Conservation (phyloP, 2,329 filamentous ascomycete genomes). For the Onygenales sp. region DNA sequence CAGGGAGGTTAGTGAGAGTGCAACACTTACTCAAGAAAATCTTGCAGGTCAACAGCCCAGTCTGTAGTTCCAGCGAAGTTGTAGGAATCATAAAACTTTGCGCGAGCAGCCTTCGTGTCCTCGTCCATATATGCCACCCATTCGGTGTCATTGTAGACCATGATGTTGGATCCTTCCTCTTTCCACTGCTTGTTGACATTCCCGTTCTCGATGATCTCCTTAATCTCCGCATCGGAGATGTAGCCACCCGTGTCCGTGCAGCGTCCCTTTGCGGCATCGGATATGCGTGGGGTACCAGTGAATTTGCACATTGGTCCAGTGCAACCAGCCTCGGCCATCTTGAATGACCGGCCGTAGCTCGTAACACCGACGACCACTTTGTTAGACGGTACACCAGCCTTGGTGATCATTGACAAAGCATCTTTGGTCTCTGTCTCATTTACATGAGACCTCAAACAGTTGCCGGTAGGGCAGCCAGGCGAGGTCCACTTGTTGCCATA, state of each 20-base stretch:
- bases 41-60: conserved; percentile 20
- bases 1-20: not conserved
- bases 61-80: conserved; percentile 18
- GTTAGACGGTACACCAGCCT: conserved; percentile 26
- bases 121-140: conserved; percentile 13
- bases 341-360: conserved; percentile 28
- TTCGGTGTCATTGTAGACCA: conserved; percentile 6
- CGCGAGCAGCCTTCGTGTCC: conserved; percentile 10
- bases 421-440: conserved; percentile 2
- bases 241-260: conserved; percentile 33
- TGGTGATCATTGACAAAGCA: conserved; percentile 28
- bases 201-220: conserved; percentile 17
- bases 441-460: conserved; percentile 26
- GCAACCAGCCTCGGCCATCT: conserved; percentile 25
- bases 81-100: conserved; percentile 6
- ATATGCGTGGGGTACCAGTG: conserved; percentile 17
- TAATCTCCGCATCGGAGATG: conserved; percentile 31
- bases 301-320: conserved; percentile 23
- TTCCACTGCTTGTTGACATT: conserved; percentile 2
- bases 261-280: conserved; percentile 19
- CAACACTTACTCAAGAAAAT: not conserved
- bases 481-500: conserved; percentile 10
- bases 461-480: conserved; percentile 15
- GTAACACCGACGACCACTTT: conserved; percentile 25
- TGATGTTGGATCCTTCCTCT: not conserved